phyloP scores from a whole-genome alignment of 2,329 filamentous ascomycete species.

The Paecilomyces variotii region DNA sequence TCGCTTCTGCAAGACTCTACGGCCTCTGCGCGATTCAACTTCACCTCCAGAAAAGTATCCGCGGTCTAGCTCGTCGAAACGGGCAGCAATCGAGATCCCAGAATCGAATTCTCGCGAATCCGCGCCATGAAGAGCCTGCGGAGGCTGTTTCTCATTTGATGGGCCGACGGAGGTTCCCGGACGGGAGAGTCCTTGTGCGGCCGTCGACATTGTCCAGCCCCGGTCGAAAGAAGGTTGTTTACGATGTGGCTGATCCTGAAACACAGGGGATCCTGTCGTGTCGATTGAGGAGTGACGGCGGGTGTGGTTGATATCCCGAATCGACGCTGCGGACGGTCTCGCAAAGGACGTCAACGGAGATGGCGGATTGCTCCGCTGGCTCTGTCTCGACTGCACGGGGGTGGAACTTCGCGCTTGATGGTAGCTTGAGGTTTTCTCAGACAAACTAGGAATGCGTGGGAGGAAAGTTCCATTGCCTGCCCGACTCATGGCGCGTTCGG shows the following conservation, averaged over 20 bases:
- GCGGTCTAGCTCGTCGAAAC: conserved; percentile 60
- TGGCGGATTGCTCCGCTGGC: conserved; percentile 26
- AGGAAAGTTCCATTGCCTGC: conserved; percentile 31
- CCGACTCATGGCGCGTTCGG: conserved; percentile 38
- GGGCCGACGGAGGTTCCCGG: conserved; percentile 26
- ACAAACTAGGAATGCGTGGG: conserved; percentile 36
- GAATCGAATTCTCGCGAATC: conserved; percentile 24
- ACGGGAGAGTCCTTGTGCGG: conserved; percentile 23
- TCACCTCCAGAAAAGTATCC: conserved; percentile 93
- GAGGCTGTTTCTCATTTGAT: conserved; percentile 9
- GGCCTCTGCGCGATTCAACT: conserved; percentile 59
- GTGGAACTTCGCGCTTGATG: conserved; percentile 17
- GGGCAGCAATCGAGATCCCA: conserved; percentile 17
- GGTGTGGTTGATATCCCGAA: conserved; percentile 74
- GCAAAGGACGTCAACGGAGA: conserved; percentile 36
- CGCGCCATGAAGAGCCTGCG: conserved; percentile 2
- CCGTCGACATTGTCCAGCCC: conserved; percentile 47
- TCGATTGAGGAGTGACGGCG: conserved; percentile 84
- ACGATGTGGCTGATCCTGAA: conserved; percentile 34
- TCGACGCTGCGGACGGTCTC: conserved; percentile 69
- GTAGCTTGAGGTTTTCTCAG: conserved; percentile 23
- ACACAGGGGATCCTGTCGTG: conserved; percentile 38
- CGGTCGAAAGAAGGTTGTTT: conserved; percentile 54
- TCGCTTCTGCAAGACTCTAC: conserved; percentile 76
- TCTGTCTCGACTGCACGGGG: conserved; percentile 20